Base-by-base conservation (phyloP, 2,329 filamentous ascomycete genomes). In the Sporothrix phasma region DNA sequence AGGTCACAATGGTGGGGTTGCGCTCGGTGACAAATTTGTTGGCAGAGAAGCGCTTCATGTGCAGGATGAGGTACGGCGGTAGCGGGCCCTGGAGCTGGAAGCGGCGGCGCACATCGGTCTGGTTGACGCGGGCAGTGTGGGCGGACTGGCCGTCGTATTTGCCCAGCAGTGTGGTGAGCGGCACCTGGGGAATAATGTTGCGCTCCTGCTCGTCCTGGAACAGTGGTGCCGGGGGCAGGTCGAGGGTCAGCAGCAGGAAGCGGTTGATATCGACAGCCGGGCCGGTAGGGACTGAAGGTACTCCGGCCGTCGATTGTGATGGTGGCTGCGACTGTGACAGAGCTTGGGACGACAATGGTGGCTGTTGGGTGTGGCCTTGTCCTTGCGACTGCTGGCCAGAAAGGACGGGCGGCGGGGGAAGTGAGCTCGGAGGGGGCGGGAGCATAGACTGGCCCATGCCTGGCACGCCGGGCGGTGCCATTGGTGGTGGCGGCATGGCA, bases 1-100 rank as follows among this genome's bases (percentile, higher is more conserved):
- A 99, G 0, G 93, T 97, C 68, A 99, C 94, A 71, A 99, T 99
- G 10, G 94, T 99, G 0, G 93, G 94, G 74, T 99, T 99, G 60
- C 94, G 89, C 77, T 97, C 93, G 2, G 88, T 85, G 22, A 99
- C 90, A 72, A 99, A 99, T 74, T 97, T 96, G 80, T 99, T 99
- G 69, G 89, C 87, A 69, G 88, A 90, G 81, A 99, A 99, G 70
- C 94, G 91, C 79, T 97, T 97, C 78, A 97, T 88, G 78, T 99
- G 93, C 78, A 99, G 91, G 62, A 94, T 80, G 19, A 99, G 84
- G 73, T 88, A 97, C 0, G 92, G 93, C 0, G 94, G 94, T 0
- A 99, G 81, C 0, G 94, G 94, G 71, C 96, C 92, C 56, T 96
- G 78, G 4, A 99, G 81, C 17, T 93, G 86, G 76, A 97, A 97